Percentiles rank a stretch among this genome's conserved stretches.
phyloP scores from a whole-genome alignment of 768 basidiomycete genomes.

The Neoboletus brunneissimus region DNA sequence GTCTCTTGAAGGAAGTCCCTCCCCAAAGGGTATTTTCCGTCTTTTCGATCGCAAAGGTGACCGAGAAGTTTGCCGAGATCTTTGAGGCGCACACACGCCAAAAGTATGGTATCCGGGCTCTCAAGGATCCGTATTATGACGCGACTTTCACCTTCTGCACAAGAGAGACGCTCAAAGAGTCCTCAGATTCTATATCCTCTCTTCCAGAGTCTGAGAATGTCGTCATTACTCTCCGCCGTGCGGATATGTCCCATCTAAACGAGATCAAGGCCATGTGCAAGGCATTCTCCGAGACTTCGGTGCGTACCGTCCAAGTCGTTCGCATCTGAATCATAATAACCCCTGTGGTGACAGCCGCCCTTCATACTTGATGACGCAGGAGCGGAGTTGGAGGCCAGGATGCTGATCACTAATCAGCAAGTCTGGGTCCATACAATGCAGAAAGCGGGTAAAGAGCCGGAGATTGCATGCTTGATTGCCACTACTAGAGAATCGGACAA shows the following conservation, averaged over 20 bases:
- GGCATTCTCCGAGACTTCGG: neutral
- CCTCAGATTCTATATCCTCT: neutral
- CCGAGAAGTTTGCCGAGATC: constrained; percentile 41
- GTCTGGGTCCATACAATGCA: neutral
- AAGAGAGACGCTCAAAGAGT: constrained; percentile 32
- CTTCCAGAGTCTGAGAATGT: neutral
- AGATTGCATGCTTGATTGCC: neutral
- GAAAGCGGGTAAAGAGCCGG: neutral
- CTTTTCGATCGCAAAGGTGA: constrained; percentile 52
- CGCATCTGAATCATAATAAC: neutral
- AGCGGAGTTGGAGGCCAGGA: neutral
- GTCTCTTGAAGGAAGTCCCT: constrained; percentile 14
- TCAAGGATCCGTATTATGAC: constrained; percentile 54
- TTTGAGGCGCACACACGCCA: constrained; percentile 39
- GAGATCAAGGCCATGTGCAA: neutral
- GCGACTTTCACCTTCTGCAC: constrained; percentile 61
- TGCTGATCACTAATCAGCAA: neutral
- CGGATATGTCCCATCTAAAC: neutral
- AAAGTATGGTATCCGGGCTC: constrained; percentile 18
- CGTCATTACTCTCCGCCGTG: neutral
- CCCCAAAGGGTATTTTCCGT: constrained; percentile 48
- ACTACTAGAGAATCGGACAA: neutral
- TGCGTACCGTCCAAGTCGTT: neutral
- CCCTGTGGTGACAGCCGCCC: neutral
- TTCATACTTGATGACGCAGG: neutral